These are phyloP conservation scores for Citrus mangshanensis DNA, from an alignment of 345 rosid species.

Conservation along the genomic window DNA sequence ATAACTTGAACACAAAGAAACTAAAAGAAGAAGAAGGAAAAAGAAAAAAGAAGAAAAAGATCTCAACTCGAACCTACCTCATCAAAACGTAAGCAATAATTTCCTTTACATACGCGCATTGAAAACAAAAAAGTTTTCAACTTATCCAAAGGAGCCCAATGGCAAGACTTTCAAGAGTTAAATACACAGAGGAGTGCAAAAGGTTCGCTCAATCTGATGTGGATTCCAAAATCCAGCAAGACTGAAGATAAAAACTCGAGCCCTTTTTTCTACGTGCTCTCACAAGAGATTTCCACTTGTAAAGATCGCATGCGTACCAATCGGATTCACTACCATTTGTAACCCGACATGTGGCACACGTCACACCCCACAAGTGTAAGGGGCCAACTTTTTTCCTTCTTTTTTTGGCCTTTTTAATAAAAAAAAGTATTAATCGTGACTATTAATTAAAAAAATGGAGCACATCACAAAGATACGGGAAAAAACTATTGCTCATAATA, in stretches of 20 bases:
- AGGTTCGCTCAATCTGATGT: constrained; percentile 8
- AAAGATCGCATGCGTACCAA: constrained; percentile 20
- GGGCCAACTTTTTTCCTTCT: no score
- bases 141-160: neutral
- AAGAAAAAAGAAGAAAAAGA: no score
- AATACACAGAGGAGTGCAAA: neutral
- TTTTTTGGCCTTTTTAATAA: neutral
- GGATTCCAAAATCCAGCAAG: constrained; percentile 21
- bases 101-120: neutral
- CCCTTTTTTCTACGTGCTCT: neutral
- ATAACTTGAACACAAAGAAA: neutral
- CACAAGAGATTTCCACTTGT: constrained; percentile 29
- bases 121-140: neutral
- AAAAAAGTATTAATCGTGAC: neutral
- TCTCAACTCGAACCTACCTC: neutral
- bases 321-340: neutral
- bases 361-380: constrained; percentile 15
- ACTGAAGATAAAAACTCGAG: neutral
- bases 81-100: neutral
- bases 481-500: no score
- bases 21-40: neutral
- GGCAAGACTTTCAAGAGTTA: neutral
- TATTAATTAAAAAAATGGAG: neutral
- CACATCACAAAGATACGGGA: no score
- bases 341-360: constrained; percentile 14